Evolutionary conservation across 139 green algal species (phyloP).

Genomic region (Medakamo hakoo): DNA sequence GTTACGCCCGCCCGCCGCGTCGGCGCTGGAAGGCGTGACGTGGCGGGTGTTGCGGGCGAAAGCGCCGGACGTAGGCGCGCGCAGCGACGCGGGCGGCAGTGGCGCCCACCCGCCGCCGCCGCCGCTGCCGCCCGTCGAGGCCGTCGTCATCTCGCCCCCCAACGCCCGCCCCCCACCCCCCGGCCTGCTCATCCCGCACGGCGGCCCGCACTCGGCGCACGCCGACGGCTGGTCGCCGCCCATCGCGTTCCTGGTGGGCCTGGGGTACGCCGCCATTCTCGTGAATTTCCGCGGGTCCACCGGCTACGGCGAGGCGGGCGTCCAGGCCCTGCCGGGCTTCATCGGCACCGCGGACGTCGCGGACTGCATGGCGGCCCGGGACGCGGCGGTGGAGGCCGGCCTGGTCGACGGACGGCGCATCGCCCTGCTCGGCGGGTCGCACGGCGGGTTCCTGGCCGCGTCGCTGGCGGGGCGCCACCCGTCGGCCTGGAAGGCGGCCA

Average conservation of each 20-base stretch:
- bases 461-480: slow-evolving; percentile 79
- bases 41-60: neutral
- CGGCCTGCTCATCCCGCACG: slow-evolving; percentile 58
- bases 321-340: slow-evolving; percentile 65
- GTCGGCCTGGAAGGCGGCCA: slow-evolving; percentile 36
- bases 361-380: slow-evolving; percentile 68
- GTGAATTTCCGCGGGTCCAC: slow-evolving; percentile 65
- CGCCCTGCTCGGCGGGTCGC: slow-evolving; percentile 62
- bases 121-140: too few species aligned
- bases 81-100: too few species aligned
- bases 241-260: slow-evolving; percentile 39
- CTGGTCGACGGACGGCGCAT: slow-evolving; percentile 34
- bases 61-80: too few species aligned
- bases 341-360: slow-evolving; percentile 60
- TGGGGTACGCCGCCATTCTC: slow-evolving; percentile 48
- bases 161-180: slow-evolving; percentile 31
- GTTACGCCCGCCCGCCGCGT: neutral
- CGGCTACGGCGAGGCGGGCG: slow-evolving; percentile 58
- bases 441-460: slow-evolving; percentile 79
- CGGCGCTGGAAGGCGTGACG: neutral
- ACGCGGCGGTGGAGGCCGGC: slow-evolving; percentile 28
- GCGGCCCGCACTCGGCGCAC: slow-evolving; percentile 68
- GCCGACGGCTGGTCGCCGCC: slow-evolving; percentile 40
- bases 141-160: too few species aligned
- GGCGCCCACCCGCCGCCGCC: too few species aligned